Evolutionary conservation across 306 rosid genomes (phyloP), one percentile per base, ranked within the genome.

Genomic region (Ormosia semicastrata): DNA sequence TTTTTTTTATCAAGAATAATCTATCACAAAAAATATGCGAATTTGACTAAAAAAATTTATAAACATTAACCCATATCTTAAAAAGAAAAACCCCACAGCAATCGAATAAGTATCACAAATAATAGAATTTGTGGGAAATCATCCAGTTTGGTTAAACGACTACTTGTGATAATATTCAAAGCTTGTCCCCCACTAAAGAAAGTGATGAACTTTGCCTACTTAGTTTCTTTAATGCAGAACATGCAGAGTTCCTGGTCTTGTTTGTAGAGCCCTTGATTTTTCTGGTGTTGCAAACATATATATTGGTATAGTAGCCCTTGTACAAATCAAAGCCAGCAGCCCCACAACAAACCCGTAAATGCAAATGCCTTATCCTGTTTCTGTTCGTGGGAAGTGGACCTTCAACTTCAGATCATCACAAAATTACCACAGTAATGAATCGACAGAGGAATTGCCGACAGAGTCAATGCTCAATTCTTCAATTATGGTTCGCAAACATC

Each of bases 351-450:
- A 32, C 13, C 69, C 60, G 82, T 69, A 39, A 76, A 76, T 76
- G 75, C 60, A 41, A 60, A 77, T 62, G 69, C 67, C 54, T 65
- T 78, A 72, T 78, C 83, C 76, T 83, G 80, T 78, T 83, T 52
- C 67, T 82, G 47, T 82, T 69, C 40, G 73, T 43, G 50, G 68
- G 47, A 62, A 71, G 83, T 83, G 86, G 83, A 41, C 79, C 82
- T 71, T 70, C 50, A 15, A 32, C 52, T 40, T 39, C 64, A 37
- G 18, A 39, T 77, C 79, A 33, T 77, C 69, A 15, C 44, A 68
- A 58, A 68, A 47, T 65, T 76, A 33, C 63, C 68, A 66, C 43
- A 4, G 34, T 34, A 14, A 66, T 14, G 10, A 62, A 10, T 7
- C 9, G 2, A 1, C 2, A n/a, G 18, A 70, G 53, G 82, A 41